These are phyloP conservation scores for Eimeria falciformis DNA, from an alignment of 169 alveolate genomes.

Conservation along the genomic window DNA sequence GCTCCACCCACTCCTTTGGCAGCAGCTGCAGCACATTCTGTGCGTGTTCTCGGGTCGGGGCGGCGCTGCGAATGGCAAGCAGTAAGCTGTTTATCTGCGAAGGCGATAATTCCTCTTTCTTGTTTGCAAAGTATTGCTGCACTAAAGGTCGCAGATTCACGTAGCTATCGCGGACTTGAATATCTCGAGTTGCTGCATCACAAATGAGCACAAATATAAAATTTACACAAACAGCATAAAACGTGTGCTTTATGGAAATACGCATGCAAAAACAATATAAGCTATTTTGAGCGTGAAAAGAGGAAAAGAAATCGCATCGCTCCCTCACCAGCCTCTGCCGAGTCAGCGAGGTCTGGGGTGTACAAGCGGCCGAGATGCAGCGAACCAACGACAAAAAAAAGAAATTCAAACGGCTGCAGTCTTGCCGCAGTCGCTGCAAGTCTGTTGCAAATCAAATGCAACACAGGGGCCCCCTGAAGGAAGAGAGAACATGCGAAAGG, in stretches of 20 bases:
- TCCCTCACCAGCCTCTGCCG: neutral
- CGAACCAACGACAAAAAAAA: slow-evolving; percentile 5
- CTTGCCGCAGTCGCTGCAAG: neutral
- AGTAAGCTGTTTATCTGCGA: neutral
- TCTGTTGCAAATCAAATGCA: neutral
- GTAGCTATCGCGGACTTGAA: too few species aligned
- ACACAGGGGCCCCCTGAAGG: slow-evolving; percentile 26
- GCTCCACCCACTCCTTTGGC: neutral
- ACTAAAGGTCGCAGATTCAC: neutral
- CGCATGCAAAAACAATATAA: neutral
- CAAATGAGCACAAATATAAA: neutral
- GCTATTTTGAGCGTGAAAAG: neutral
- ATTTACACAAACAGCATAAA: neutral
- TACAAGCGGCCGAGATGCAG: neutral
- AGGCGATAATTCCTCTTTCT: neutral
- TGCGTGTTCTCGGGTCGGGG: slow-evolving; percentile 3
- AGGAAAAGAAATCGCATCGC: neutral
- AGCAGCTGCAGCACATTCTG: neutral
- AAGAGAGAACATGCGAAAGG: neutral
- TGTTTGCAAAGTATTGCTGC: neutral
- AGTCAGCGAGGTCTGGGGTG: neutral
- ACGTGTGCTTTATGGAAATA: too few species aligned
- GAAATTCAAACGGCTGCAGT: neutral
- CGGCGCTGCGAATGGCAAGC: neutral
- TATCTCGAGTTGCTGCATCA: too few species aligned